phyloP scores from a whole-genome alignment of 2,329 filamentous ascomycete species.

The Penicillium sp. region DNA sequence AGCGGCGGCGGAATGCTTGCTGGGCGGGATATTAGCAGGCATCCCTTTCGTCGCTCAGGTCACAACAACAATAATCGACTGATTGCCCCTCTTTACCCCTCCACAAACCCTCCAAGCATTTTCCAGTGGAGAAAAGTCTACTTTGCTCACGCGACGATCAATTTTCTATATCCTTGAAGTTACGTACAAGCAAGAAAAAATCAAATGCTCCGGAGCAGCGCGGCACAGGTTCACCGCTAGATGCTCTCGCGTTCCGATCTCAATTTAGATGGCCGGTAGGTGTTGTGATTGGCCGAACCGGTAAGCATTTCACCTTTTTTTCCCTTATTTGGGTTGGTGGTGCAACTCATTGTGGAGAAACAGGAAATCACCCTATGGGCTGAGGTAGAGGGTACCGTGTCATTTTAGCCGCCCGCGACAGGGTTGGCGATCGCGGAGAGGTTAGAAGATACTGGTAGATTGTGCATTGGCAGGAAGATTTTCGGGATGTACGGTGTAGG shows the following conservation, averaged over 20 bases:
- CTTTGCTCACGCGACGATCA: background rate
- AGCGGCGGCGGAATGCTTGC: background rate
- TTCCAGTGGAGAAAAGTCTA: constrained; percentile 4
- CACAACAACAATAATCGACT: background rate
- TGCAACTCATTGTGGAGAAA: background rate
- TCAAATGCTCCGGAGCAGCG: constrained; percentile 15
- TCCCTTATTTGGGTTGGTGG: constrained; percentile 5
- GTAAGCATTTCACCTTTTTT: constrained; percentile 13
- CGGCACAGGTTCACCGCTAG: constrained; percentile 31
- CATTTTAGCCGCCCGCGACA: constrained; percentile 1
- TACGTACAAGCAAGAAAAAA: background rate
- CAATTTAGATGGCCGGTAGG: constrained; percentile 3
- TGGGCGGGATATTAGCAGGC: background rate
- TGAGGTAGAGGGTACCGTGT: background rate
- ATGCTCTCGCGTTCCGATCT: constrained; percentile 23
- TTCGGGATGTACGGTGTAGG: background rate
- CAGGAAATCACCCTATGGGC: constrained; percentile 17
- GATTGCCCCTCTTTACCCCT: constrained; percentile 1
- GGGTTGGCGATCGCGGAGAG: constrained; percentile 2
- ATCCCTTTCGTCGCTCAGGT: background rate
- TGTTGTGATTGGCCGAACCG: constrained; percentile 24
- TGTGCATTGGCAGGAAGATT: background rate
- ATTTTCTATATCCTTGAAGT: background rate
- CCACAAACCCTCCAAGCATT: background rate
- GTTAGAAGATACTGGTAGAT: background rate